phyloP scores from a whole-genome alignment of 768 basidiomycete genomes.

The Boletus rubroflammeus region DNA sequence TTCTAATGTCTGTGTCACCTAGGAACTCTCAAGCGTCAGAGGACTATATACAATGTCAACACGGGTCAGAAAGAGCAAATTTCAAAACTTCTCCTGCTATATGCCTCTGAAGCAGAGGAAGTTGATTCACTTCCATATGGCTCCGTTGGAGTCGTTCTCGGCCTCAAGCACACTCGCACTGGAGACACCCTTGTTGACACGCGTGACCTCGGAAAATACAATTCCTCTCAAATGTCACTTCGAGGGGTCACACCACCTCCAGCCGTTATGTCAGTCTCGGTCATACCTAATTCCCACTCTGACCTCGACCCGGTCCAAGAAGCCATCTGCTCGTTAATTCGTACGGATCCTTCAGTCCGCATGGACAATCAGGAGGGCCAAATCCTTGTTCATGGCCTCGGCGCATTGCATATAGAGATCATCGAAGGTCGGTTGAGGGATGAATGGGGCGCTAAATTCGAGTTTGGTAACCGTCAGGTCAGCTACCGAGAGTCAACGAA shows the following conservation, averaged over 20 bases:
- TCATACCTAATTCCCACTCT: constrained; percentile 75
- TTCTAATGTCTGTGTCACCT: constrained; percentile 1
- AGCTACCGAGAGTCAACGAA: constrained; percentile 68
- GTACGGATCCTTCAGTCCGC: constrained; percentile 90
- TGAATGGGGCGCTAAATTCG: constrained; percentile 76
- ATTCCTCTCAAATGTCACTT: constrained; percentile 39
- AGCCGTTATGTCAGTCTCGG: constrained; percentile 81
- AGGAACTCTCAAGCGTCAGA: constrained; percentile 67
- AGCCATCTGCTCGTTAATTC: constrained; percentile 64
- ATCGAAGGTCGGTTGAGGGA: constrained; percentile 75
- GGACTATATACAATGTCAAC: constrained; percentile 57
- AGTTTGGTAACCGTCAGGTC: constrained; percentile 73
- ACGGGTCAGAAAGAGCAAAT: constrained; percentile 69
- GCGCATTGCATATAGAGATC: constrained; percentile 86
- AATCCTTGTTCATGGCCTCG: constrained; percentile 77
- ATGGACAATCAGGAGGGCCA: constrained; percentile 80
- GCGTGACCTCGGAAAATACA: constrained; percentile 33
- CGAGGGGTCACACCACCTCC: constrained; percentile 72
- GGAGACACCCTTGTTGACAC: constrained; percentile 77
- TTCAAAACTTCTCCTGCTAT: constrained; percentile 72
- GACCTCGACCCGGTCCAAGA: constrained; percentile 76
- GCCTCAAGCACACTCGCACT: constrained; percentile 79
- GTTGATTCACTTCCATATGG: constrained; percentile 79
- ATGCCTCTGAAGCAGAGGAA: constrained; percentile 72
- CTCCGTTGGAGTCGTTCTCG: constrained; percentile 80